These are phyloP conservation scores for Epichloe sp. DNA, from an alignment of 2,329 filamentous ascomycete species.

Conservation along the genomic window DNA sequence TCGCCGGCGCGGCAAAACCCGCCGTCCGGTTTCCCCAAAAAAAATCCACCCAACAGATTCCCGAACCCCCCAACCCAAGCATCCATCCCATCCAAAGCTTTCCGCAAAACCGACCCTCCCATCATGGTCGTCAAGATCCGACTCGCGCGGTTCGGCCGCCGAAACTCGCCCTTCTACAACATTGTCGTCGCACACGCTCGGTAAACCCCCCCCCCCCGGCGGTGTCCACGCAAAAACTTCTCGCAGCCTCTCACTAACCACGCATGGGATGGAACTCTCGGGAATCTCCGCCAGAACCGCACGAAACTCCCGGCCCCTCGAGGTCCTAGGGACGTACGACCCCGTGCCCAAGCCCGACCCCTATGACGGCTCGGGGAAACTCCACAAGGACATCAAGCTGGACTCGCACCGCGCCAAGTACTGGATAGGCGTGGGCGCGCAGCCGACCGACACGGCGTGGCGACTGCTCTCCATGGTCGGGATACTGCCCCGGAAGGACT, in stretches of 20 bases:
- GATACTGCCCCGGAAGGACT: constrained; percentile 25
- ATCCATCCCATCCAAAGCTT: neutral
- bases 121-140: constrained; percentile 87
- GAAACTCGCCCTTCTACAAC: constrained; percentile 88
- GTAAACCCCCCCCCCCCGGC: constrained; percentile 33
- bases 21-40: constrained; percentile 12
- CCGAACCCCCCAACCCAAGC: neutral
- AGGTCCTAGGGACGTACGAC: constrained; percentile 77
- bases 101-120: neutral
- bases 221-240: no score
- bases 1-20: constrained; percentile 25
- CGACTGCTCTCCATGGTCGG: constrained; percentile 68
- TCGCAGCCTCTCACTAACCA: no score
- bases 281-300: constrained; percentile 48
- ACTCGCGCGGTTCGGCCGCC: constrained; percentile 82
- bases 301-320: constrained; percentile 75
- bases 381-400: constrained; percentile 85
- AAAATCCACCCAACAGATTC: constrained; percentile 1
- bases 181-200: constrained; percentile 90
- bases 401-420: constrained; percentile 74
- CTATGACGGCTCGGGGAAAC: constrained; percentile 47
- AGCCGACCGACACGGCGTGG: constrained; percentile 86
- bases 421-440: constrained; percentile 93
- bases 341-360: constrained; percentile 50
- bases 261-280: no score